A percentile compares a stretch with the other conserved stretches of the same genome.
Evolutionary conservation across 2,329 filamentous ascomycete genomes (phyloP).

Genomic region (Ceratocystis harringtonii): DNA sequence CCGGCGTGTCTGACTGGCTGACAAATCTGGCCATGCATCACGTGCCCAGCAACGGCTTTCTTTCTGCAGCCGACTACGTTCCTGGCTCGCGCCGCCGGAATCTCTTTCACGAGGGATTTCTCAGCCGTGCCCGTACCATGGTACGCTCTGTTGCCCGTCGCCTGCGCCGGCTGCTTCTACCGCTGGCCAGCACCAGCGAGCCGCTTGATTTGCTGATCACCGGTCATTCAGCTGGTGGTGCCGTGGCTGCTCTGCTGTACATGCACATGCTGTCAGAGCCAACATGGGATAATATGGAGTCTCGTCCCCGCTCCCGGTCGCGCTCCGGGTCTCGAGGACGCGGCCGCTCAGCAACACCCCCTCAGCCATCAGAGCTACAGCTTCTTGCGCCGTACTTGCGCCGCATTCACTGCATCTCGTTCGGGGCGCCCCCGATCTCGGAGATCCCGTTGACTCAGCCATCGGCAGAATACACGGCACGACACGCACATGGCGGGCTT

Average conservation of each 20-base stretch:
- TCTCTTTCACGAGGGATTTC: conserved; percentile 65
- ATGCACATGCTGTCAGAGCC: conserved; percentile 58
- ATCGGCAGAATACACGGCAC: conserved; percentile 24
- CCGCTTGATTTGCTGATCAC: conserved; percentile 64
- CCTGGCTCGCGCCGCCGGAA: conserved; percentile 36
- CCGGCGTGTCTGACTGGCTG: conserved; percentile 72
- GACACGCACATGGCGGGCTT: conserved; percentile 37
- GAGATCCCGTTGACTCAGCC: conserved; percentile 43
- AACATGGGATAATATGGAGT: background rate
- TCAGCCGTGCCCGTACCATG: conserved; percentile 63
- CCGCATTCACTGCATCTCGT: conserved; percentile 69
- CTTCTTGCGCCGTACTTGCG: conserved; percentile 56
- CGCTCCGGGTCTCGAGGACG: conserved; percentile 32
- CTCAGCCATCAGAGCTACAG: conserved; percentile 36
- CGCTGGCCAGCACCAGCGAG: conserved; percentile 26
- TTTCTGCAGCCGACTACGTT: conserved; percentile 24
- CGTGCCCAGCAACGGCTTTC: conserved; percentile 48
- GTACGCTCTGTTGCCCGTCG: conserved; percentile 50
- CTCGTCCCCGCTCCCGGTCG: conserved; percentile 36
- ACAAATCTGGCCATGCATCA: conserved; percentile 64
- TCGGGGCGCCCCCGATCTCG: conserved; percentile 67
- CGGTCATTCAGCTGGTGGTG: conserved; percentile 74
- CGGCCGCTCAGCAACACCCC: background rate
- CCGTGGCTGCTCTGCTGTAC: conserved; percentile 66
- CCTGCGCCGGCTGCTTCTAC: conserved; percentile 26